Evolutionary conservation across 73 alveolate species (phyloP).

Genomic region (Paramecium tetraurelia): DNA sequence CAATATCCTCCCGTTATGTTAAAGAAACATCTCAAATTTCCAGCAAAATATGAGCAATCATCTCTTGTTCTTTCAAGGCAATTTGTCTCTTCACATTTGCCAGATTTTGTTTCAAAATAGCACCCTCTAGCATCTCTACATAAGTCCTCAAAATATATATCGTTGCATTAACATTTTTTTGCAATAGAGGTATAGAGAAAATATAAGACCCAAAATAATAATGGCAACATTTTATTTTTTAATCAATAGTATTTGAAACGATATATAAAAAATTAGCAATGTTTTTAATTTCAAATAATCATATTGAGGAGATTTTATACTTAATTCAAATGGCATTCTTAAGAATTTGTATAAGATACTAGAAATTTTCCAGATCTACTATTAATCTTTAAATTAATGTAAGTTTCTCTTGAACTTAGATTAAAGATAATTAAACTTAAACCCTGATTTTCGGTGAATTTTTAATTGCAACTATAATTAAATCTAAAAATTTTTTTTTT

Average conservation of each 20-base stretch:
- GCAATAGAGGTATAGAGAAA: background rate
- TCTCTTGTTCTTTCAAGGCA: background rate
- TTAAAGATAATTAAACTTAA: background rate
- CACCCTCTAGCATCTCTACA: conserved; percentile 10
- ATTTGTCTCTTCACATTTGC: background rate
- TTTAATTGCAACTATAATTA: background rate
- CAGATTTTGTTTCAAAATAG: background rate
- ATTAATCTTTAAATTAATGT: no score
- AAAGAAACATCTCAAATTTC: background rate
- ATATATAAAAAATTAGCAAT: no score
- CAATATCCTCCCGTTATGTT: background rate
- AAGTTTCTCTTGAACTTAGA: background rate
- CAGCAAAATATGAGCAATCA: background rate
- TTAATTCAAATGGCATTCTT: no score
- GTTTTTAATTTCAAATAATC: no score
- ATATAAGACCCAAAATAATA: background rate
- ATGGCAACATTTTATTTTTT: background rate
- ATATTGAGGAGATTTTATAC: no score
- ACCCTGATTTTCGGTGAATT: background rate
- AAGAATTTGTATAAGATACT: background rate
- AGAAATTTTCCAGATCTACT: background rate
- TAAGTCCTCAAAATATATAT: background rate
- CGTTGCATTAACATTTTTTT: background rate
- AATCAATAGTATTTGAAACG: background rate
- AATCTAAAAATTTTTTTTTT: background rate